Conservation (phyloP, 257 asterid genomes). For the Solanum chmielewskii region DNA sequence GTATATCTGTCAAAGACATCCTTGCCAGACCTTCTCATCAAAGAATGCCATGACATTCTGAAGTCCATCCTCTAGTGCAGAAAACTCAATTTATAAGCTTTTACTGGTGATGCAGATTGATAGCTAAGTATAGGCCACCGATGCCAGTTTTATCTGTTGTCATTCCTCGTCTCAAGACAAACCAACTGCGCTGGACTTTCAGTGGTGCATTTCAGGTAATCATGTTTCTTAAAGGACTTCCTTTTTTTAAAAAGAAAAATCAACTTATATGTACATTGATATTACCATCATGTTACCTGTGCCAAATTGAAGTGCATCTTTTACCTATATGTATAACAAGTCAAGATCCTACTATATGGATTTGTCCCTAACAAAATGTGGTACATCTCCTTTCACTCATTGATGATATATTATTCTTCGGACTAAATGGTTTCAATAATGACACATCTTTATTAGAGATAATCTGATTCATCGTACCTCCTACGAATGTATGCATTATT, state of each 20-base stretch:
- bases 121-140: conserved; percentile 85
- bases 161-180: conserved; percentile 78
- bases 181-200: conserved; percentile 78
- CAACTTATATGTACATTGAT: not conserved
- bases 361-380: not conserved
- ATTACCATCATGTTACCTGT: not conserved
- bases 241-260: not conserved
- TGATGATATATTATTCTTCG: not conserved
- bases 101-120: conserved; percentile 38
- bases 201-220: conserved; percentile 93
- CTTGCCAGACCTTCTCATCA: not conserved
- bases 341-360: not conserved
- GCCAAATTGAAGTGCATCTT: not conserved
- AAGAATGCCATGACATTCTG: not conserved
- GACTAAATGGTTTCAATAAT: not conserved
- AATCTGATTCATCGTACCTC: not conserved
- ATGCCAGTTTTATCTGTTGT: conserved; percentile 95
- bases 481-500: not conserved
- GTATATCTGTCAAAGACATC: not conserved
- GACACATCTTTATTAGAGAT: not conserved
- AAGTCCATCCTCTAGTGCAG: not conserved
- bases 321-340: not conserved
- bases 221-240: not conserved
- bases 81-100: not conserved
- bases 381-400: not conserved